phyloP scores from a whole-genome alignment of 164 flowering plant species.

The Santalum album region DNA sequence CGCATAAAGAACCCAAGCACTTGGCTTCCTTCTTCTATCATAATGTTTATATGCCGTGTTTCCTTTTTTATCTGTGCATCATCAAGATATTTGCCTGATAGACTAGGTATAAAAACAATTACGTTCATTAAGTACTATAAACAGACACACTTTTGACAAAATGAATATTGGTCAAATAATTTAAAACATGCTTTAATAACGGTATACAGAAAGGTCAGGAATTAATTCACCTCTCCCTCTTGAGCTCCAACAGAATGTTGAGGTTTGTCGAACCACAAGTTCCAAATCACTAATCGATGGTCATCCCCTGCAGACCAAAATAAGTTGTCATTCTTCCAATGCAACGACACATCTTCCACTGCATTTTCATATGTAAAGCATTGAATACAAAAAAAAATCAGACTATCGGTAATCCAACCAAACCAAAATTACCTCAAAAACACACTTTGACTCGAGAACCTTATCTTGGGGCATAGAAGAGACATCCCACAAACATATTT shows the following conservation, averaged over 20 bases:
- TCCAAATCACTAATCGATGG: conserved; percentile 67
- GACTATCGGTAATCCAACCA: not conserved
- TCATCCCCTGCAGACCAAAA: conserved; percentile 99
- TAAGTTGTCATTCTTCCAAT: conserved; percentile 59
- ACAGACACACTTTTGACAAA: not conserved
- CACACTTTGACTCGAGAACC: conserved; percentile 45
- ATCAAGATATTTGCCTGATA: too few relatives aligned
- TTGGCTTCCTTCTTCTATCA: too few relatives aligned
- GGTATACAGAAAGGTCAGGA: too few relatives aligned
- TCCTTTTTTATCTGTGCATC: too few relatives aligned
- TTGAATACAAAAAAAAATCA: not conserved
- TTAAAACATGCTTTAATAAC: too few relatives aligned
- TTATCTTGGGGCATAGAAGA: conserved; percentile 39
- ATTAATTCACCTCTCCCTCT: conserved; percentile 59
- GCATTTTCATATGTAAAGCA: conserved; percentile 36
- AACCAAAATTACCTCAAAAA: conserved; percentile 47
- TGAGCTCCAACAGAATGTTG: conserved; percentile 60
- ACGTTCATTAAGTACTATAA: not conserved
- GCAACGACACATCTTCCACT: conserved; percentile 91
- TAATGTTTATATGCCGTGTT: too few relatives aligned
- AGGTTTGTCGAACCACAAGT: conserved; percentile 58
- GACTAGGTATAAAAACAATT: too few relatives aligned
- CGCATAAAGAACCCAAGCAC: too few relatives aligned
- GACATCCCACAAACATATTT: conserved; percentile 86
- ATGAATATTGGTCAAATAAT: not conserved